Percentiles rank a stretch among this genome's conserved stretches.
Evolutionary conservation across 257 asterid genomes (phyloP).

Genomic region (Solanum sitiens): DNA sequence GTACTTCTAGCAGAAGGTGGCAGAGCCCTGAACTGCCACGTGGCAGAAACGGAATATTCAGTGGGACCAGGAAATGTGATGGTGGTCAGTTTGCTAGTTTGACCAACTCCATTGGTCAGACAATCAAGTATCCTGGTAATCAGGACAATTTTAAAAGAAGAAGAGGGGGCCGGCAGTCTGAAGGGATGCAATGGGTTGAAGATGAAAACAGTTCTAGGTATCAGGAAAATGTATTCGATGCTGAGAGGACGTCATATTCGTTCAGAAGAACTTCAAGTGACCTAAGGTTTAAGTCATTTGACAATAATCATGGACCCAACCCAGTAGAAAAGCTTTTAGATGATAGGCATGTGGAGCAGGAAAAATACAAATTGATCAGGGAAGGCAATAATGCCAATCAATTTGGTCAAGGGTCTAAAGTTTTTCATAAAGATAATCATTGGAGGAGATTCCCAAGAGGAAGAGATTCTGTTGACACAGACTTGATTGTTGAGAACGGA

Average conservation of each 20-base stretch:
- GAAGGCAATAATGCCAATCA: slow-evolving; percentile 12
- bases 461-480: slow-evolving; percentile 33
- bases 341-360: slow-evolving; percentile 15
- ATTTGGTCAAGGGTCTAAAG: slow-evolving; percentile 14
- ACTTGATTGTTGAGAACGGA: slow-evolving; percentile 26
- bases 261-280: slow-evolving; percentile 13
- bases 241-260: slow-evolving; percentile 17
- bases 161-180: slow-evolving; percentile 17
- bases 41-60: slow-evolving; percentile 8
- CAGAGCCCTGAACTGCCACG: slow-evolving; percentile 4
- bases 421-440: slow-evolving; percentile 12
- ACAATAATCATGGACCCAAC: slow-evolving; percentile 16
- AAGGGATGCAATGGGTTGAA: slow-evolving; percentile 20
- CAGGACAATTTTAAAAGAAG: slow-evolving; percentile 20
- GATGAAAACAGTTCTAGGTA: slow-evolving; percentile 12
- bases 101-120: slow-evolving; percentile 2
- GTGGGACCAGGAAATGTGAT: slow-evolving; percentile 15
- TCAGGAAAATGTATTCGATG: slow-evolving; percentile 10
- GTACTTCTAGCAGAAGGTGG: slow-evolving; percentile 4
- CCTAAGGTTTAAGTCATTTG: slow-evolving; percentile 8
- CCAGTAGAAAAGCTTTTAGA: slow-evolving; percentile 10
- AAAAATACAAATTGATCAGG: slow-evolving; percentile 11
- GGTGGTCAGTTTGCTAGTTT: slow-evolving; percentile 9
- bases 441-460: slow-evolving; percentile 14
- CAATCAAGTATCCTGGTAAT: slow-evolving; percentile 4